Evolutionary conservation across 768 basidiomycete species (phyloP).

Genomic region (Russula sp.): DNA sequence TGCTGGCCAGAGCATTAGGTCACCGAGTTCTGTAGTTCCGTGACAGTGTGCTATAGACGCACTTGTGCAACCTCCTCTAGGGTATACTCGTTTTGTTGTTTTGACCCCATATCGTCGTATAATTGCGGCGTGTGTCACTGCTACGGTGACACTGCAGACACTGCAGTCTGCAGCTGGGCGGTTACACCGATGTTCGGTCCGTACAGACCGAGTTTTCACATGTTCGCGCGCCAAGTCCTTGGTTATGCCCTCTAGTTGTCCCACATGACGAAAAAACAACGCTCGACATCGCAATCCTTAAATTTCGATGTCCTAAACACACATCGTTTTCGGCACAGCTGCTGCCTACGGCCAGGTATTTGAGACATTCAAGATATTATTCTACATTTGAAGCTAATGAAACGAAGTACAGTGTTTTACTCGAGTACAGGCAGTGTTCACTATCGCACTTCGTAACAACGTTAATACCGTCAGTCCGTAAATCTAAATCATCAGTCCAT

Average conservation of each 20-base stretch:
- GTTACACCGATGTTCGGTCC: no score
- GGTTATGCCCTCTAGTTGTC: no score
- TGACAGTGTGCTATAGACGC: constrained; percentile 25
- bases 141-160: no score
- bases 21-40: not conserved
- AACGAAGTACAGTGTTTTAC: not conserved
- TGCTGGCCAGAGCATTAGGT: constrained; percentile 52
- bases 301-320: no score
- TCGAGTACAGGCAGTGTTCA: not conserved
- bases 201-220: no score
- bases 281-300: no score
- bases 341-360: not conserved
- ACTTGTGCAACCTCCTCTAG: constrained; percentile 69
- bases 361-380: not conserved
- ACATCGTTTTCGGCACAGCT: no score
- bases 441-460: not conserved
- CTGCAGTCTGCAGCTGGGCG: no score
- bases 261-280: no score
- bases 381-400: not conserved
- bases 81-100: constrained; percentile 41
- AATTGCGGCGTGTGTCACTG: not conserved
- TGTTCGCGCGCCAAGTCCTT: no score
- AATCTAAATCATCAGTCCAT: no score
- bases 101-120: constrained; percentile 25
- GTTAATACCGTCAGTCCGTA: not conserved